Evolutionary conservation across 2,329 filamentous ascomycete genomes (phyloP).

Genomic region (Cercospora citrullina): DNA sequence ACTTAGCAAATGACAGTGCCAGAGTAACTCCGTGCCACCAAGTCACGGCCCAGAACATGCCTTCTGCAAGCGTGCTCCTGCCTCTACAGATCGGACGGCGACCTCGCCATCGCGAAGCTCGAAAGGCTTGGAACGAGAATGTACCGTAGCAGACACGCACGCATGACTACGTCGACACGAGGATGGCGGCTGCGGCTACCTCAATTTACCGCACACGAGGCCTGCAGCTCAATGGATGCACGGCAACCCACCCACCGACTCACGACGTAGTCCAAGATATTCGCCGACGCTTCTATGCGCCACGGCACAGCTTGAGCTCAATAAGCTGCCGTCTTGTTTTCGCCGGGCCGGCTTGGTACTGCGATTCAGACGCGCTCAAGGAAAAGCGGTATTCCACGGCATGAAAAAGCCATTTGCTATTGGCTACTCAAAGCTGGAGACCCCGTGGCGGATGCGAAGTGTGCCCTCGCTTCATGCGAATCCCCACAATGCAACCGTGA

Average conservation of each 20-base stretch:
- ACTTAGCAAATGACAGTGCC: not conserved
- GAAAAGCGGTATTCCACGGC: constrained; percentile 8
- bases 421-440: not conserved
- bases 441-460: constrained; percentile 4
- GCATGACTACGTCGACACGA: not conserved
- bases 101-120: not conserved
- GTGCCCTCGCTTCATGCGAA: not conserved
- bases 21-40: not conserved
- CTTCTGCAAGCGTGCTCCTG: not conserved
- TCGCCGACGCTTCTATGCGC: constrained; percentile 8
- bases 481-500: not conserved
- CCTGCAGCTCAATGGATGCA: not conserved
- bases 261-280: not conserved
- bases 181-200: not conserved
- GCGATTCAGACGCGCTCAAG: not conserved
- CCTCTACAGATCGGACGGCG: not conserved
- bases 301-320: constrained; percentile 6
- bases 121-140: constrained; percentile 12
- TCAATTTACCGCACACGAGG: not conserved
- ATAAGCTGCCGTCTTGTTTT: constrained; percentile 14
- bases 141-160: not conserved
- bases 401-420: not conserved
- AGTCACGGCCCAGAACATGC: not conserved
- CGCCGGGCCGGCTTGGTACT: constrained; percentile 12
- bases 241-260: not conserved